Conservation (phyloP, 345 rosid genomes). For the Microthlaspi erraticum region DNA sequence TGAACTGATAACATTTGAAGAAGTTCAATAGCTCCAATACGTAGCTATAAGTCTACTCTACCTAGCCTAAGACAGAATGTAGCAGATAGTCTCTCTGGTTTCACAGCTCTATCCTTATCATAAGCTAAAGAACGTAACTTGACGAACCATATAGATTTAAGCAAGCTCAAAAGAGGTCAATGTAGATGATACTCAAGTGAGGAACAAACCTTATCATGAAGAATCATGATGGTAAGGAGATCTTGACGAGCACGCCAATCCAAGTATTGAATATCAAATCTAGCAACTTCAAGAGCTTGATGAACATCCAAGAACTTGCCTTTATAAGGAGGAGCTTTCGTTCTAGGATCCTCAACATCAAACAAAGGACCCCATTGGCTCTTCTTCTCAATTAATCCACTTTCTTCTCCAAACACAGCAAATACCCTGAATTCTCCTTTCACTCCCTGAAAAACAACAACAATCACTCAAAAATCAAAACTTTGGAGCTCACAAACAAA, state of each 20-base stretch:
- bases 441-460: constrained; percentile 54
- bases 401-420: constrained; percentile 81
- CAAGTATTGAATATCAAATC: constrained; percentile 86
- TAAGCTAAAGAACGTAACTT: background rate
- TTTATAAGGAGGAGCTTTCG: constrained; percentile 74
- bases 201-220: constrained; percentile 84
- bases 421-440: constrained; percentile 73
- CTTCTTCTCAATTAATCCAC: constrained; percentile 72
- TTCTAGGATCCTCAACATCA: constrained; percentile 95
- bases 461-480: background rate
- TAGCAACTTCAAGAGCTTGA: constrained; percentile 93
- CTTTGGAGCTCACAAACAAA: background rate
- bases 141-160: background rate
- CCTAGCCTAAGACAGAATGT: constrained; percentile 13
- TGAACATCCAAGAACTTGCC: constrained; percentile 87
- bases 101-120: background rate
- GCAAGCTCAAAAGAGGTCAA: constrained; percentile 11
- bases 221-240: constrained; percentile 86
- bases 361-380: constrained; percentile 74
- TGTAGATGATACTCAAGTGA: constrained; percentile 1
- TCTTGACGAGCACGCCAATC: constrained; percentile 99
- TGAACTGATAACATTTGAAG: background rate
- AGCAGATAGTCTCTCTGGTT: background rate
- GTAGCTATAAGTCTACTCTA: background rate
- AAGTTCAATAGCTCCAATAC: background rate